phyloP scores from a whole-genome alignment of 1,284 basidiomycete species.

The Dichomitus squalens region DNA sequence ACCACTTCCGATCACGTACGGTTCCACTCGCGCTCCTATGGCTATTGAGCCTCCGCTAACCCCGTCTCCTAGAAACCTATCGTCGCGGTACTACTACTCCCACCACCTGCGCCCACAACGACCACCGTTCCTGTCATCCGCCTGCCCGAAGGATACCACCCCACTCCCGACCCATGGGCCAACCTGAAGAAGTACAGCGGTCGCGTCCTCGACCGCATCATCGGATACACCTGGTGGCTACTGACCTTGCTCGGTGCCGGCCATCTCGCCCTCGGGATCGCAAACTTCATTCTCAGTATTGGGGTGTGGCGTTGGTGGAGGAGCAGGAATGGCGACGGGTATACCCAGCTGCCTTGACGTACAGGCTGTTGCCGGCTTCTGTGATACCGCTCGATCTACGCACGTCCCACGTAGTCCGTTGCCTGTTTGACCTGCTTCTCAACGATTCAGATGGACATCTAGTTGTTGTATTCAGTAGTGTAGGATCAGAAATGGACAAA shows the following conservation, averaged over 20 bases:
- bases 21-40: constrained; percentile 6
- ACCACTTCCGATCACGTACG: constrained; percentile 76
- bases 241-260: constrained; percentile 78
- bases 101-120: constrained; percentile 36
- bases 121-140: constrained; percentile 43
- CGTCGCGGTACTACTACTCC: constrained; percentile 61
- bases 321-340: neutral
- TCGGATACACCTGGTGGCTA: constrained; percentile 78
- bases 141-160: constrained; percentile 53
- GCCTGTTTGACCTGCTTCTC: too few species aligned
- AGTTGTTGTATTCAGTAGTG: neutral
- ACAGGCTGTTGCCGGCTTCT: neutral
- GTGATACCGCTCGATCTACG: too few species aligned
- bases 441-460: too few species aligned
- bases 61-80: constrained; percentile 61
- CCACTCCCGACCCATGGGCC: constrained; percentile 54
- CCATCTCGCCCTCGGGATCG: constrained; percentile 61
- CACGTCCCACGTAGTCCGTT: too few species aligned
- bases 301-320: constrained; percentile 39
- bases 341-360: neutral
- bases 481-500: neutral
- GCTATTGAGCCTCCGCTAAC: neutral
- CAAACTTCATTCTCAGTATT: constrained; percentile 61
- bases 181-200: constrained; percentile 64
- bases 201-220: constrained; percentile 64